Conservation (phyloP, 2,329 filamentous ascomycete species). For the Penicillium brasilianum region DNA sequence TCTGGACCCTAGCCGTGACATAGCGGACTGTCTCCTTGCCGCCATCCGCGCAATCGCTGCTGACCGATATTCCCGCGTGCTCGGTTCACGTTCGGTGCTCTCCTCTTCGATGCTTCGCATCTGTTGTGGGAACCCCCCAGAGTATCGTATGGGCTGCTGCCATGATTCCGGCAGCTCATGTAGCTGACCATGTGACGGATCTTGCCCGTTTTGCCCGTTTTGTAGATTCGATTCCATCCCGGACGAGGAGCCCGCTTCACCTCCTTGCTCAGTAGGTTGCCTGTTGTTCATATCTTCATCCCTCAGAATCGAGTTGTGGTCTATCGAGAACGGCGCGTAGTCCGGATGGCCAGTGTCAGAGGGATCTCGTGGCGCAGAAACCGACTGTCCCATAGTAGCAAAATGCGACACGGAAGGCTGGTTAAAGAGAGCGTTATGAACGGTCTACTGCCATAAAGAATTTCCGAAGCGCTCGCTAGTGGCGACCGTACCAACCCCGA, state of each 20-base stretch:
- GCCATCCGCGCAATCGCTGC: slow-evolving; percentile 43
- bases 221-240: slow-evolving; percentile 23
- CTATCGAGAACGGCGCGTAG: slow-evolving; percentile 27
- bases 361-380: slow-evolving; percentile 47
- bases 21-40: slow-evolving; percentile 51
- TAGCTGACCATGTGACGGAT: slow-evolving; percentile 17
- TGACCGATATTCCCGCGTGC: slow-evolving; percentile 39
- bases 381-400: slow-evolving; percentile 52
- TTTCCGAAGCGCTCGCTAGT: slow-evolving; percentile 12
- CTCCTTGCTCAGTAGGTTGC: slow-evolving; percentile 35
- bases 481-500: slow-evolving; percentile 18
- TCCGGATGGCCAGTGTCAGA: slow-evolving; percentile 35
- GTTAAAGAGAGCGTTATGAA: slow-evolving; percentile 32
- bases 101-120: slow-evolving; percentile 45
- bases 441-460: slow-evolving; percentile 39
- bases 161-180: slow-evolving; percentile 22
- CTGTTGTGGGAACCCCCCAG: slow-evolving; percentile 24
- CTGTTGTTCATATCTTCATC: slow-evolving; percentile 44
- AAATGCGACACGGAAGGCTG: slow-evolving; percentile 21
- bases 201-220: slow-evolving; percentile 24
- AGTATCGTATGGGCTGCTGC: slow-evolving; percentile 25
- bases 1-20: slow-evolving; percentile 55
- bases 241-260: slow-evolving; percentile 26
- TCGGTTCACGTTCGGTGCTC: slow-evolving; percentile 39
- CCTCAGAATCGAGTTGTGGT: slow-evolving; percentile 34